phyloP scores from a whole-genome alignment of 208 protist species.

The Trypanosoma theileri region DNA sequence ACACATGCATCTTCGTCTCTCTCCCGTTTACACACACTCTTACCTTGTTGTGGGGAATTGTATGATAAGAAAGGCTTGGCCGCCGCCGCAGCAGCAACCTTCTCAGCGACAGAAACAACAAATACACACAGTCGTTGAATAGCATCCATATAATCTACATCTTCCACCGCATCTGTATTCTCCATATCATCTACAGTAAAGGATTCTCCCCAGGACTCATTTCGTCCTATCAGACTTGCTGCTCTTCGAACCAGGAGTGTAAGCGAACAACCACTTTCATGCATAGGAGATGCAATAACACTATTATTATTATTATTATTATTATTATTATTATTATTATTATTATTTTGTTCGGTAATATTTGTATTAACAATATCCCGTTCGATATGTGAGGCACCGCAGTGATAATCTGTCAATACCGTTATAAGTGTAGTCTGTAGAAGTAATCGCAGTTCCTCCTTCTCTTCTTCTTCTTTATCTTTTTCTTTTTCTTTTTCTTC shows the following conservation, averaged over 20 bases:
- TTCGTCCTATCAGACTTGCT: no score
- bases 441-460: not conserved
- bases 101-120: constrained; percentile 6
- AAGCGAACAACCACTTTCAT: no score
- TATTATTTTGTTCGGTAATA: not conserved
- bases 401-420: constrained; percentile 6
- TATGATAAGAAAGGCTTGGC: not conserved
- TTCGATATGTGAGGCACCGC: not conserved
- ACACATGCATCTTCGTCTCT: no score
- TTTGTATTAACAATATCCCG: not conserved
- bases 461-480: not conserved
- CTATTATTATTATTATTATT: not conserved
- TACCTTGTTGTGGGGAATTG: not conserved
- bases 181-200: not conserved
- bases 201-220: not conserved
- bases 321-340: not conserved
- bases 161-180: not conserved
- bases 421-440: not conserved
- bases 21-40: no score
- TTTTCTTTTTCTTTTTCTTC: not conserved
- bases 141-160: not conserved
- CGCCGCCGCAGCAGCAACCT: not conserved
- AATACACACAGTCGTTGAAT: not conserved
- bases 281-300: not conserved
- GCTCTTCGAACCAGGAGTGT: no score